Percentiles rank a stretch among this genome's conserved stretches.
phyloP scores from a whole-genome alignment of 306 rosid species.

The Rosa rugosa region DNA sequence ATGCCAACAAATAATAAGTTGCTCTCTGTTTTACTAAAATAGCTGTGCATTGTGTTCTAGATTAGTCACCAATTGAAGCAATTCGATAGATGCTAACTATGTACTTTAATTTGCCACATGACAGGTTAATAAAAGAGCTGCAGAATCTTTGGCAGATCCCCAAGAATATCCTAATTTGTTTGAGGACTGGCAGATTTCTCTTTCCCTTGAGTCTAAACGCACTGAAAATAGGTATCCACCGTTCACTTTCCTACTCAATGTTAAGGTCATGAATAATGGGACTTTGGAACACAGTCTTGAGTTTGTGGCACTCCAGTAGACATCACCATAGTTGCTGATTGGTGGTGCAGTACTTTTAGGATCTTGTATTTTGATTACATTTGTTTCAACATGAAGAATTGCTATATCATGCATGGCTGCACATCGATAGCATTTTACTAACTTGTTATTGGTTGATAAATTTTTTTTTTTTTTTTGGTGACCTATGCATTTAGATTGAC shows the following conservation, averaged over 20 bases:
- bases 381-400: too few species aligned
- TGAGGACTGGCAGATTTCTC: constrained; percentile 95
- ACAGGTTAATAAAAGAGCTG: constrained; percentile 89
- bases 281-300: neutral
- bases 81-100: neutral
- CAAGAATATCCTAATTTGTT: constrained; percentile 96
- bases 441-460: neutral
- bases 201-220: constrained; percentile 75
- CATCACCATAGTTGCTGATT: neutral
- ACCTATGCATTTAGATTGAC: constrained; percentile 22
- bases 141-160: constrained; percentile 97
- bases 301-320: neutral
- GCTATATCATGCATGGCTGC: neutral
- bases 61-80: neutral
- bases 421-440: neutral
- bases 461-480: neutral
- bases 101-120: constrained; percentile 18
- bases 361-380: neutral
- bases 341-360: neutral
- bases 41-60: neutral
- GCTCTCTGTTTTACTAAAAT: neutral
- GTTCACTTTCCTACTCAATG: constrained; percentile 1
- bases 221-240: constrained; percentile 56
- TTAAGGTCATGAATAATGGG: neutral
- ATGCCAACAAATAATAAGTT: neutral